Evolutionary conservation across 2,329 filamentous ascomycete genomes (phyloP), one percentile per base, ranked within the genome.

Genomic region (Curvularia lunata): DNA sequence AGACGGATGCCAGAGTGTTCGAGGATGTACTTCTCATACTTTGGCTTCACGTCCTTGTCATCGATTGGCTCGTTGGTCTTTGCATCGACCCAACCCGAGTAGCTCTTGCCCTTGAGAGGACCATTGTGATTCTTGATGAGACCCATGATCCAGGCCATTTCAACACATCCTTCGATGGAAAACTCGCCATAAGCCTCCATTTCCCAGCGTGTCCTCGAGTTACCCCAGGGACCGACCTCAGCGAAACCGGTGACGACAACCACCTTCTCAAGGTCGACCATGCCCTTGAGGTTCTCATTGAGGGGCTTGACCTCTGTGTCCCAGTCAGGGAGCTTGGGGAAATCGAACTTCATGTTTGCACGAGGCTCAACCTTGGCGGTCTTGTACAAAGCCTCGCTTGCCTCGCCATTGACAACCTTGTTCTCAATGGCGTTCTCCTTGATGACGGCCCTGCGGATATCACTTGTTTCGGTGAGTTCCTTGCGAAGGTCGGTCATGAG

Each of bases 91-190:
- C 91, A 99, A 68, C 95, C 95, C 66, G 94, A 92, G 81, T 99
- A 98, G 64, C 90, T 90, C 82, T 96, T 90, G 76, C 95, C 95
- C 83, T 99, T 99, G 77, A 99, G 87, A 30, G 89, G 88, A 18
- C 95, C 95, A 69, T 98, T 98, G 83, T 97, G 91, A 79, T 99
- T 96, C 85, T 94, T 97, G 83, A 99, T 98, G 59, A 98, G 87
- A 74, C 95, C 95, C 94, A 98, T 99, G 78, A 99, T 92, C 95
- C 95, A 99, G 30, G 95, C 93, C 95, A 99, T 99, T 80, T 99
- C 95, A 59, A 99, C 90, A 72, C 95, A 98, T 28, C 95, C 95
- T 79, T 99, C 96, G 13, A 99, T 86, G 8, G 95, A 98, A 82
- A 99, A 99, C 74, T 97, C 86, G 75, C 95, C 95, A 67, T 93